A percentile compares a stretch with the other conserved stretches of the same genome.
Evolutionary conservation across 495 filamentous ascomycete species (phyloP).

Genomic region (Trichoderma reesei): DNA sequence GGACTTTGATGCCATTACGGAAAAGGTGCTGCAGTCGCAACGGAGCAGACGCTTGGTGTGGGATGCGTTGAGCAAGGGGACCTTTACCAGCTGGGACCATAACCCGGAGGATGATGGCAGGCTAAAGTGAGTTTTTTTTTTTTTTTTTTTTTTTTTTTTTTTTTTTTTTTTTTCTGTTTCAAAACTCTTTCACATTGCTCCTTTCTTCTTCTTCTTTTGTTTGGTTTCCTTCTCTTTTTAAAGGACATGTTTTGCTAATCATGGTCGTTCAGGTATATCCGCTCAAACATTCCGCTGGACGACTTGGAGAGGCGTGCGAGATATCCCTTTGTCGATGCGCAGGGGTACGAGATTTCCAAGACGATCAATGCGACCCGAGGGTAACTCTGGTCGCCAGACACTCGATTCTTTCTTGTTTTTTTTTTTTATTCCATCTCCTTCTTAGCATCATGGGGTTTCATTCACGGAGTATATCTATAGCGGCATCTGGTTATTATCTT

Average conservation of each 20-base stretch:
- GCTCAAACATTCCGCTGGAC: conserved; percentile 57
- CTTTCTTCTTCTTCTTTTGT: neutral
- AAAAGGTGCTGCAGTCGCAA: conserved; percentile 60
- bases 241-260: neutral
- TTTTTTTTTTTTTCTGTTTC: too few relatives aligned
- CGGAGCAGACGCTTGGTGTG: conserved; percentile 62
- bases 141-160: too few relatives aligned
- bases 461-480: too few relatives aligned
- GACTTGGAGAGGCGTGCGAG: conserved; percentile 57
- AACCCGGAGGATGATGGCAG: conserved; percentile 62
- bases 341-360: conserved; percentile 33
- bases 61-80: conserved; percentile 60
- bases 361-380: conserved; percentile 1
- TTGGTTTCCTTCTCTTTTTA: conserved; percentile 1
- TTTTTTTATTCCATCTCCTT: too few relatives aligned
- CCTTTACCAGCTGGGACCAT: conserved; percentile 66
- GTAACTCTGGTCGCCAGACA: too few relatives aligned
- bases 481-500: too few relatives aligned
- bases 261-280: conserved; percentile 45
- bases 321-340: conserved; percentile 53
- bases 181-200: too few relatives aligned
- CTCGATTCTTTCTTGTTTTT: neutral
- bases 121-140: conserved; percentile 48
- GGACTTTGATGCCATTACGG: conserved; percentile 62
- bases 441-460: too few relatives aligned